Conservation (phyloP, 2,329 filamentous ascomycete genomes). For the Verticillium albo-atrum region DNA sequence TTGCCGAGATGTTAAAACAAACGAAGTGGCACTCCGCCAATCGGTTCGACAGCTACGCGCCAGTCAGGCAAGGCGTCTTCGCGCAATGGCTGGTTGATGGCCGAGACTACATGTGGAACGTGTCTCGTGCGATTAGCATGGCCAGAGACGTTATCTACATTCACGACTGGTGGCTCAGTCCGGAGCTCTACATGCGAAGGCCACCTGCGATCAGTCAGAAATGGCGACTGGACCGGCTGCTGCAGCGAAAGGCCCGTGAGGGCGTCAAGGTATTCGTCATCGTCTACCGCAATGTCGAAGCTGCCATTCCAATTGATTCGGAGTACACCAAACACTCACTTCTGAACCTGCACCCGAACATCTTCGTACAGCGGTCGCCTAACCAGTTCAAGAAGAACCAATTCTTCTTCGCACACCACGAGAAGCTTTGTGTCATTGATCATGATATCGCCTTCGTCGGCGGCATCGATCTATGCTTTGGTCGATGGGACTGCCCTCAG, state of each 20-base stretch:
- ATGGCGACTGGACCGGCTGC: conserved; percentile 87
- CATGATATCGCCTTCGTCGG: conserved; percentile 95
- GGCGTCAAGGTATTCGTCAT: conserved; percentile 98
- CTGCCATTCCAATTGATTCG: conserved; percentile 94
- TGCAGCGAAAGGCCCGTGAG: conserved; percentile 91
- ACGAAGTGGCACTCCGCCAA: conserved; percentile 82
- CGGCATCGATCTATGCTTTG: conserved; percentile 94
- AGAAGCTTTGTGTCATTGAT: conserved; percentile 96
- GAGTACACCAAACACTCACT: conserved; percentile 97
- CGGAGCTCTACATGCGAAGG: conserved; percentile 90
- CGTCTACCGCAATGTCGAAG: conserved; percentile 95
- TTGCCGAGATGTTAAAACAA: conserved; percentile 75
- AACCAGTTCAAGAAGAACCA: conserved; percentile 99
- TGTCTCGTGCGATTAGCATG: conserved; percentile 93
- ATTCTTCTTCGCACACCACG: conserved; percentile 98
- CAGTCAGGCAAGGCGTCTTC: conserved; percentile 79
- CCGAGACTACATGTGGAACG: conserved; percentile 99
- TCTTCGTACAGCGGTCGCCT: conserved; percentile 92
- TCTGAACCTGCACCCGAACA: conserved; percentile 90
- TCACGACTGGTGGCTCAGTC: conserved; percentile 98
- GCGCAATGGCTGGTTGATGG: conserved; percentile 97
- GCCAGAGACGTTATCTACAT: conserved; percentile 98
- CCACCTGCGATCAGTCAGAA: conserved; percentile 96
- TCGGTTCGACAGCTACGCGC: conserved; percentile 90
- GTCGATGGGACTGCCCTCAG: conserved; percentile 94